Evolutionary conservation across 148 eudicot species (phyloP).

Genomic region (Chenopodium album): DNA sequence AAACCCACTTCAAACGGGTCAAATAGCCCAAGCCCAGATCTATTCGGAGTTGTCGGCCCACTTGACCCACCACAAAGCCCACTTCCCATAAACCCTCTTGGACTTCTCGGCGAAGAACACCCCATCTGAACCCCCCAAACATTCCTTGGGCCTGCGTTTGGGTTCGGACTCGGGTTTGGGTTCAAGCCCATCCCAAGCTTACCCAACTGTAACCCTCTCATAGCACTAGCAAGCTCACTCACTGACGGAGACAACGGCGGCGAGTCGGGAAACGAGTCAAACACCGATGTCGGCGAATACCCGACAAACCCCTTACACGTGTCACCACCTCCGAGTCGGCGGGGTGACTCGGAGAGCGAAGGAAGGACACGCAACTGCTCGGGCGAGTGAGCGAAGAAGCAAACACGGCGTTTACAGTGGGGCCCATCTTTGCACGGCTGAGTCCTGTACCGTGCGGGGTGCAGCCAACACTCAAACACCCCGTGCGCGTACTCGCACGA

Average conservation of each 20-base stretch:
- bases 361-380: constrained; percentile 57
- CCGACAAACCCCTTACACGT: background rate
- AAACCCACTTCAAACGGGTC: constrained; percentile 33
- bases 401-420: constrained; percentile 61
- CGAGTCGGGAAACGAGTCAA: constrained; percentile 32
- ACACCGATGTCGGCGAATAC: constrained; percentile 3
- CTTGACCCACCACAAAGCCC: constrained; percentile 26
- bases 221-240: constrained; percentile 41
- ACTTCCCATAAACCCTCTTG: constrained; percentile 14
- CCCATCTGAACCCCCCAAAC: constrained; percentile 38
- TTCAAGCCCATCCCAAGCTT: constrained; percentile 14
- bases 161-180: too few species aligned
- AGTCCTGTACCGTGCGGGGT: constrained; percentile 78
- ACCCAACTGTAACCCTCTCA: constrained; percentile 52
- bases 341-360: constrained; percentile 26
- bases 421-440: constrained; percentile 82
- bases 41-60: constrained; percentile 47
- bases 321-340: constrained; percentile 16
- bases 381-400: constrained; percentile 80
- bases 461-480: constrained; percentile 91
- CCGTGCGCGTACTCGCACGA: constrained; percentile 81
- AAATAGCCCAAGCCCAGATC: constrained; percentile 36
- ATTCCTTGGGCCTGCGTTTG: constrained; percentile 25
- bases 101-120: constrained; percentile 32
- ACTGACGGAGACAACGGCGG: constrained; percentile 59